Percentiles rank a stretch among this genome's conserved stretches.
These are phyloP conservation scores for Solanum ossicruentum DNA, from an alignment of 257 asterid species.

Conservation along the genomic window DNA sequence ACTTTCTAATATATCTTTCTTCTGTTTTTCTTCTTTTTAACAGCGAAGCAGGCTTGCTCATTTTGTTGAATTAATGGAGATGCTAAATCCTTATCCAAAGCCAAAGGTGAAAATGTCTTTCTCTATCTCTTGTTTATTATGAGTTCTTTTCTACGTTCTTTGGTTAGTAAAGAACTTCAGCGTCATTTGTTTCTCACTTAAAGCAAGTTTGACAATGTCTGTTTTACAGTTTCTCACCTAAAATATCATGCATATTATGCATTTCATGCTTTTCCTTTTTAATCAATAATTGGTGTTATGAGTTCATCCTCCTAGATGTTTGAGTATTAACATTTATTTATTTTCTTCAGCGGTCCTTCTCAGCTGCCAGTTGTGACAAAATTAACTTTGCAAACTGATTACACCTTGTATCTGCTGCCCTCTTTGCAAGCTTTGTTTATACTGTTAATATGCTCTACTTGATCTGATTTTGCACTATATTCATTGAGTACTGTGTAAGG, in stretches of 20 bases:
- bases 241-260: neutral
- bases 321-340: neutral
- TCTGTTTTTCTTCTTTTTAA: neutral
- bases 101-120: constrained; percentile 41
- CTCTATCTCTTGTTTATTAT: neutral
- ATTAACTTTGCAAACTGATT: neutral
- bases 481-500: neutral
- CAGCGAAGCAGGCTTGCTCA: constrained; percentile 84
- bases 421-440: neutral
- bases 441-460: neutral
- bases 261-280: neutral
- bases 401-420: neutral
- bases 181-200: neutral
- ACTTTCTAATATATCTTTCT: neutral
- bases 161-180: neutral
- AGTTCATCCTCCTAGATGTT: neutral
- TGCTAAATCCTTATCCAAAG: constrained; percentile 72
- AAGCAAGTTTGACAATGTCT: neutral
- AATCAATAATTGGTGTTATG: neutral
- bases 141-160: neutral
- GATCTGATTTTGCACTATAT: neutral
- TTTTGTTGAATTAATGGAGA: constrained; percentile 85
- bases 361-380: neutral
- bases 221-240: neutral
- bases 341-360: neutral